A percentile compares a stretch with the other conserved stretches of the same genome.
These are phyloP conservation scores for Penicillium macrosclerotiorum DNA, from an alignment of 495 filamentous ascomycete genomes.

Conservation along the genomic window DNA sequence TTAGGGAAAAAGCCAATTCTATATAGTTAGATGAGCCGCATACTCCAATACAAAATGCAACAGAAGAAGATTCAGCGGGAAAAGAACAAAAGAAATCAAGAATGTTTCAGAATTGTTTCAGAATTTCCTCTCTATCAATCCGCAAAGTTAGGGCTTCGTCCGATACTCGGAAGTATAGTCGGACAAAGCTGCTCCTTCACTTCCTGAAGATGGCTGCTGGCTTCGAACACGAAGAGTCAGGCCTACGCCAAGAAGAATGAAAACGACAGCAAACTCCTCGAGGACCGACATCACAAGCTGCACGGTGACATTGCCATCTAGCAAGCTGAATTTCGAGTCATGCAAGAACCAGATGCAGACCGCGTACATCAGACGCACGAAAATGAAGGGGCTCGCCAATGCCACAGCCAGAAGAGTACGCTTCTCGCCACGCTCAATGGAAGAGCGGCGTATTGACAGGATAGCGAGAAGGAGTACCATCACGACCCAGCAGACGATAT, in stretches of 20 bases:
- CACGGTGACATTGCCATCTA: slow-evolving; percentile 33
- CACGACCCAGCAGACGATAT: slow-evolving; percentile 25
- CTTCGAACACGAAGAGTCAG: slow-evolving; percentile 27
- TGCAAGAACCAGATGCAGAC: slow-evolving; percentile 31
- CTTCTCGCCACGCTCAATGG: slow-evolving; percentile 32
- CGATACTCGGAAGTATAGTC: neutral
- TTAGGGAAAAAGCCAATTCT: too few relatives aligned
- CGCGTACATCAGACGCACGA: slow-evolving; percentile 42
- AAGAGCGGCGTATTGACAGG: slow-evolving; percentile 4
- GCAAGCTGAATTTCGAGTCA: slow-evolving; percentile 30
- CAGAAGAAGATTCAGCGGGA: neutral
- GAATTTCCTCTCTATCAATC: neutral
- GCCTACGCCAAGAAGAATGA: slow-evolving; percentile 29
- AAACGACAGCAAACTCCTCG: slow-evolving; percentile 35
- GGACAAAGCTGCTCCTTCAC: slow-evolving; percentile 1
- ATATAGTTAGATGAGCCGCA: too few relatives aligned
- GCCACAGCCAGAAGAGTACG: slow-evolving; percentile 34
- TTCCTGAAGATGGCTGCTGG: neutral
- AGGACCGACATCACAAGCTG: slow-evolving; percentile 39
- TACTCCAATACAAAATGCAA: too few relatives aligned
- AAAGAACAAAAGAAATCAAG: neutral
- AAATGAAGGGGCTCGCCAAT: slow-evolving; percentile 34
- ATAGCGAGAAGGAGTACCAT: slow-evolving; percentile 21
- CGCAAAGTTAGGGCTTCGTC: neutral
- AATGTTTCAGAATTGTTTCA: too few relatives aligned